Evolutionary conservation across 176 grass and related monocot genomes (phyloP).

Genomic region (Avena atlantica): DNA sequence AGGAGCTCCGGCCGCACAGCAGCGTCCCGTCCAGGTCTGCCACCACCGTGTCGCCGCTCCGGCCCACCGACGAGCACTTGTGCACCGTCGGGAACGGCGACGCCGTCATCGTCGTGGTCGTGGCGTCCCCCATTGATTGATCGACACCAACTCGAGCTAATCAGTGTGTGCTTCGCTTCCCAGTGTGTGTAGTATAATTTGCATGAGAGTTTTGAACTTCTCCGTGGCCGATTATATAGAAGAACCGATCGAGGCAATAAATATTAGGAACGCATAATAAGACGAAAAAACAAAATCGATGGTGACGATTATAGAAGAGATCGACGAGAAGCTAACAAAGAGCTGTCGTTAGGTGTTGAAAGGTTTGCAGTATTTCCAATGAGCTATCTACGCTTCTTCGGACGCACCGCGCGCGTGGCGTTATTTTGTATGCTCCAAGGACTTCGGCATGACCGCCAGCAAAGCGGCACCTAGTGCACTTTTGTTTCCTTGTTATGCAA

Average conservation of each 20-base stretch:
- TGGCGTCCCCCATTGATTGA: conserved; percentile 1
- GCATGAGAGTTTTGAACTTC: background rate
- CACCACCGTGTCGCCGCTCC: conserved; percentile 57
- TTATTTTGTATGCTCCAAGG: background rate
- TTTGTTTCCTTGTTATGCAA: background rate
- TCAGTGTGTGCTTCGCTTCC: background rate
- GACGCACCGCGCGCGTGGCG: background rate
- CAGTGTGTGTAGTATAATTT: background rate
- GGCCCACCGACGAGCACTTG: conserved; percentile 58
- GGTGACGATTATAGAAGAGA: background rate
- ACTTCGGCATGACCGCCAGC: background rate
- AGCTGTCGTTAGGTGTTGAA: background rate
- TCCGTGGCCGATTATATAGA: background rate
- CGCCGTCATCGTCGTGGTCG: background rate
- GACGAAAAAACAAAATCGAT: background rate
- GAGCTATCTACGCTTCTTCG: background rate
- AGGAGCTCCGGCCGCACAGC: conserved; percentile 66
- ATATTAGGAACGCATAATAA: background rate
- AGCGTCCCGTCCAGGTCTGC: conserved; percentile 73
- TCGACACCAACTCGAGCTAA: background rate
- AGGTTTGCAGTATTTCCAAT: background rate
- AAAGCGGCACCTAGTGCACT: background rate
- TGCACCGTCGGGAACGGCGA: conserved; percentile 61
- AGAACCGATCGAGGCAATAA: background rate
- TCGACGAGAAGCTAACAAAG: background rate